These are phyloP conservation scores for Aspergillus steynii DNA, from an alignment of 495 filamentous ascomycete genomes.

Conservation along the genomic window DNA sequence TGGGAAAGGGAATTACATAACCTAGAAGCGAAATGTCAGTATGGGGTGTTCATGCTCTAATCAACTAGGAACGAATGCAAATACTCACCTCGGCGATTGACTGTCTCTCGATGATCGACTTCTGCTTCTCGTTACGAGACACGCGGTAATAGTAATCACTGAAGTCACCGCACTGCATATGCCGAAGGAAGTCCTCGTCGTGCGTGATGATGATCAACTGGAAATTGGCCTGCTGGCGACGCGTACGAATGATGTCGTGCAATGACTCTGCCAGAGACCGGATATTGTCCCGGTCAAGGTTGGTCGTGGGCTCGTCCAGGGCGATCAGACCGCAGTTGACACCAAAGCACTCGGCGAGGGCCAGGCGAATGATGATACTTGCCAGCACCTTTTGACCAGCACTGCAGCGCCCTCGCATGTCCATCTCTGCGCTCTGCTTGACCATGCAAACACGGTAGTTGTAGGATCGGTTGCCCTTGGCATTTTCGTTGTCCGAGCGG, in stretches of 20 bases:
- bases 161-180: conserved; percentile 95
- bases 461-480: conserved; percentile 78
- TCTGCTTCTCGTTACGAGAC: conserved; percentile 78
- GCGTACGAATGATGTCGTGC: conserved; percentile 81
- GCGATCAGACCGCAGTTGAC: conserved; percentile 95
- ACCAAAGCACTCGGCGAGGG: conserved; percentile 95
- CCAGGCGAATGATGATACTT: conserved; percentile 95
- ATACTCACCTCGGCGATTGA: conserved; percentile 57
- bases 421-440: conserved; percentile 96
- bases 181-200: conserved; percentile 91
- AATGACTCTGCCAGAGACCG: conserved; percentile 79
- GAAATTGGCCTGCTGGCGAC: conserved; percentile 88
- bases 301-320: conserved; percentile 97
- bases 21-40: neutral
- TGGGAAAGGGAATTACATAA: neutral
- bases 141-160: conserved; percentile 90
- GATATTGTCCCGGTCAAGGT: conserved; percentile 94
- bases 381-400: conserved; percentile 96
- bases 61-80: neutral
- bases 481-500: conserved; percentile 78
- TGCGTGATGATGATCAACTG: conserved; percentile 99
- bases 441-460: conserved; percentile 99
- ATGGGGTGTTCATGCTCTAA: neutral
- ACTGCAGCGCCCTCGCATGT: conserved; percentile 97
- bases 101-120: conserved; percentile 79